Percentiles rank a stretch among this genome's conserved stretches.
Evolutionary conservation across 768 basidiomycete species (phyloP).

Genomic region (Favolaschia claudopus): DNA sequence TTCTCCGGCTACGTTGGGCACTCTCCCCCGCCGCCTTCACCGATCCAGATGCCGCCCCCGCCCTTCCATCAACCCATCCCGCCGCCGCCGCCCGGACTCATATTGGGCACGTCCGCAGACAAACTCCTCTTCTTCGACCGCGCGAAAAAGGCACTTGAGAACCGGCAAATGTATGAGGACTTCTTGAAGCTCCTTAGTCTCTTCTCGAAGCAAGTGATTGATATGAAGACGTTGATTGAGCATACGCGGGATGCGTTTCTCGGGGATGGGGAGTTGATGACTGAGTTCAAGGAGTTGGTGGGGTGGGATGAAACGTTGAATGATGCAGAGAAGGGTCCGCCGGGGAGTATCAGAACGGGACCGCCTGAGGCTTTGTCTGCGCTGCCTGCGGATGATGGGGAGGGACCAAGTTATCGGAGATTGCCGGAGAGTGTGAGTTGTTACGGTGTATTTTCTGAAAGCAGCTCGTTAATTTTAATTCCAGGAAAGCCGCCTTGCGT

Average conservation of each 20-base stretch:
- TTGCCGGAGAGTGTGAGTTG: slow-evolving; percentile 85
- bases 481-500: slow-evolving; percentile 88
- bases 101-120: slow-evolving; percentile 55
- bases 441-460: not conserved
- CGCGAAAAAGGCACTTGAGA: slow-evolving; percentile 82
- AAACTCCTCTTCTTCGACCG: slow-evolving; percentile 95
- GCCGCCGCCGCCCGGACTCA: slow-evolving; percentile 31
- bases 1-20: slow-evolving; percentile 56
- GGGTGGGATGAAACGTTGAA: slow-evolving; percentile 77
- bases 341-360: slow-evolving; percentile 78
- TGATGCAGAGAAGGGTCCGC: slow-evolving; percentile 72
- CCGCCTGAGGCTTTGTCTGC: slow-evolving; percentile 82
- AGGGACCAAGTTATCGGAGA: slow-evolving; percentile 93
- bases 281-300: slow-evolving; percentile 87
- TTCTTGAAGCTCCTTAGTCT: slow-evolving; percentile 93
- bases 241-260: slow-evolving; percentile 80
- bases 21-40: slow-evolving; percentile 51
- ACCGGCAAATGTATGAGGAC: slow-evolving; percentile 85
- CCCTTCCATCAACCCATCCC: slow-evolving; percentile 28
- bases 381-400: slow-evolving; percentile 80
- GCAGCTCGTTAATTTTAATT: slow-evolving; percentile 16
- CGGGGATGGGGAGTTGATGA: slow-evolving; percentile 79
- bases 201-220: slow-evolving; percentile 92
- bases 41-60: slow-evolving; percentile 38
- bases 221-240: slow-evolving; percentile 81